phyloP scores from a whole-genome alignment of 2,329 filamentous ascomycete species.

The Stromatinia cepivora region DNA sequence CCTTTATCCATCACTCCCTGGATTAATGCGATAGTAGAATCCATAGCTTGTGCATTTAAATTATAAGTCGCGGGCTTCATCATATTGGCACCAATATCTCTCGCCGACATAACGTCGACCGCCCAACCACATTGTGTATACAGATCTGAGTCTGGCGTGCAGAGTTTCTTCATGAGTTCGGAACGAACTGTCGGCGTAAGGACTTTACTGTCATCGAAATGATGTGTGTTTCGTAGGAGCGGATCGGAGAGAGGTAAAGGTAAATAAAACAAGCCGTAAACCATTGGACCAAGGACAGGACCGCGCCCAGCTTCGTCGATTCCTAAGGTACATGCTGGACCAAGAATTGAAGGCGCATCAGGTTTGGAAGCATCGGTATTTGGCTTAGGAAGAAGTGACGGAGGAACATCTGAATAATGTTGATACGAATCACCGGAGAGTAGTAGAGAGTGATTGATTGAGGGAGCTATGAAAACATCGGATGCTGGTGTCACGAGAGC shows the following conservation, averaged over 20 bases:
- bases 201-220: slow-evolving; percentile 94
- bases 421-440: slow-evolving; percentile 67
- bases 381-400: slow-evolving; percentile 51
- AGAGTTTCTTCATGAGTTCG: slow-evolving; percentile 67
- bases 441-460: slow-evolving; percentile 58
- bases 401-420: slow-evolving; percentile 69
- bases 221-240: slow-evolving; percentile 75
- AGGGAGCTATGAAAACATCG: slow-evolving; percentile 65
- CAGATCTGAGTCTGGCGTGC: slow-evolving; percentile 61
- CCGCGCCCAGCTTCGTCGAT: slow-evolving; percentile 94
- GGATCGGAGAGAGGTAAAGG: slow-evolving; percentile 70
- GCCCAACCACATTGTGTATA: slow-evolving; percentile 78
- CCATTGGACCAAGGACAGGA: slow-evolving; percentile 83
- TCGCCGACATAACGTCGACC: slow-evolving; percentile 73
- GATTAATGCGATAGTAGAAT: slow-evolving; percentile 84
- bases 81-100: slow-evolving; percentile 43
- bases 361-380: slow-evolving; percentile 25
- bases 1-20: slow-evolving; percentile 71
- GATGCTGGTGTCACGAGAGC: slow-evolving; percentile 42
- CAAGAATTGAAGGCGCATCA: slow-evolving; percentile 39
- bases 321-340: slow-evolving; percentile 72
- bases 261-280: slow-evolving; percentile 72
- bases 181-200: slow-evolving; percentile 79
- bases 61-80: slow-evolving; percentile 65
- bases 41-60: slow-evolving; percentile 93